phyloP scores from a whole-genome alignment of 345 rosid species.

The Mallotus nudiflorus region DNA sequence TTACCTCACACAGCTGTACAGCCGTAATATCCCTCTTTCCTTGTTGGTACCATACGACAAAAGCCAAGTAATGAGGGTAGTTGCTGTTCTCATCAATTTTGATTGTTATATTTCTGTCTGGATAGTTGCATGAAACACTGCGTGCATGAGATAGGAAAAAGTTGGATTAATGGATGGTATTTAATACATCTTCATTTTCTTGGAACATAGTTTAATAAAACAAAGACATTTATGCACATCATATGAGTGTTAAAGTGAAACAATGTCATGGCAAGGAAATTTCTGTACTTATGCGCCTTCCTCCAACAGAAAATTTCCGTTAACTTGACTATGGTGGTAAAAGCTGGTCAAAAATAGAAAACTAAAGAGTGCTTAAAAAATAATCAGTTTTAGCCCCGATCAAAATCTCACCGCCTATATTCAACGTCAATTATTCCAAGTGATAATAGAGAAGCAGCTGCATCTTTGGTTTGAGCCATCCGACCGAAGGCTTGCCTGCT shows the following conservation, averaged over 20 bases:
- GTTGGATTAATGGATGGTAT: conserved; percentile 12
- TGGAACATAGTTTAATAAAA: too few species aligned
- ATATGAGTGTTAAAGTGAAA: too few species aligned
- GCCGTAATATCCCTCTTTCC: conserved; percentile 67
- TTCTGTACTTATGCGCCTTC: too few species aligned
- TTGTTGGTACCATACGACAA: conserved; percentile 63
- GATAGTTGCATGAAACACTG: conserved; percentile 71
- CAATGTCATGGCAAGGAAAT: too few species aligned
- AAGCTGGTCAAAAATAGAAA: too few species aligned
- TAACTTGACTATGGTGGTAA: too few species aligned
- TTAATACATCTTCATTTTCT: not conserved
- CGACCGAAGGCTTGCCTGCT: conserved; percentile 50
- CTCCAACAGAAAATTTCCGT: too few species aligned
- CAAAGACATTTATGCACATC: too few species aligned
- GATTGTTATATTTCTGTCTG: conserved; percentile 56
- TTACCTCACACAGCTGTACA: conserved; percentile 74
- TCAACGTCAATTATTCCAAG: conserved; percentile 57
- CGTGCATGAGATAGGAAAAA: conserved; percentile 4
- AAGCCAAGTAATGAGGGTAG: conserved; percentile 62
- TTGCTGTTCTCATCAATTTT: conserved; percentile 67
- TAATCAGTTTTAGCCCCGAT: too few species aligned
- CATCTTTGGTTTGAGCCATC: conserved; percentile 59
- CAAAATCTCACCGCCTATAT: conserved; percentile 56
- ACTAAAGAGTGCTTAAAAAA: too few species aligned
- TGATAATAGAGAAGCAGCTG: conserved; percentile 44